These are phyloP conservation scores for Candida parachauliodes DNA, from an alignment of 805 yeast species.

Conservation along the genomic window DNA sequence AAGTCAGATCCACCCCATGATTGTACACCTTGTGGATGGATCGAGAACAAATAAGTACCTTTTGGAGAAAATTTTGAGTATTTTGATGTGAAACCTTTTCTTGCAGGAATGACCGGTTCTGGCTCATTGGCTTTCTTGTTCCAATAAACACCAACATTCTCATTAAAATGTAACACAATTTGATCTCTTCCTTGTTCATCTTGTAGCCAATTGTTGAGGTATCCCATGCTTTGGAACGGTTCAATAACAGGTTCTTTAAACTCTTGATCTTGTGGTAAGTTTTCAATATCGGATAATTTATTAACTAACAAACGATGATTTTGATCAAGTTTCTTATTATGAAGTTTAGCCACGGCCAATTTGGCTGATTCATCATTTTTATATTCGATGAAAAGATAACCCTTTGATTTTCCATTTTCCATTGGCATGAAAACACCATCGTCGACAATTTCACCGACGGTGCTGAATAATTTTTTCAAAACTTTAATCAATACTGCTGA, in stretches of 20 bases:
- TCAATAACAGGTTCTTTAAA: constrained; percentile 72
- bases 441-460: constrained; percentile 68
- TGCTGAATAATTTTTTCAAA: constrained; percentile 70
- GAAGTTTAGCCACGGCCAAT: constrained; percentile 73
- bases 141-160: constrained; percentile 84
- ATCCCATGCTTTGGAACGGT: constrained; percentile 71
- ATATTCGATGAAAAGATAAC: constrained; percentile 82
- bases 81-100: constrained; percentile 82
- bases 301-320: constrained; percentile 88
- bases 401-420: constrained; percentile 76
- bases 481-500: constrained; percentile 82
- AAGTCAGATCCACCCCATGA: constrained; percentile 92
- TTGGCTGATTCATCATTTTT: constrained; percentile 63
- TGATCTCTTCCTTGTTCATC: constrained; percentile 91
- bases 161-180: constrained; percentile 73
- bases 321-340: constrained; percentile 89
- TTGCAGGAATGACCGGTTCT: constrained; percentile 72
- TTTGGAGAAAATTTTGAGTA: constrained; percentile 89
- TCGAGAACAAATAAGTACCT: constrained; percentile 83
- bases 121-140: constrained; percentile 69
- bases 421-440: constrained; percentile 81
- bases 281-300: constrained; percentile 76
- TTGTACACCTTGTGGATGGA: constrained; percentile 93
- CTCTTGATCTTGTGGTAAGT: constrained; percentile 56
- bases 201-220: constrained; percentile 85